Percentiles rank a stretch among this genome's conserved stretches.
Evolutionary conservation across 2,329 filamentous ascomycete genomes (phyloP).

Genomic region (Scolecobasidium constrictum): DNA sequence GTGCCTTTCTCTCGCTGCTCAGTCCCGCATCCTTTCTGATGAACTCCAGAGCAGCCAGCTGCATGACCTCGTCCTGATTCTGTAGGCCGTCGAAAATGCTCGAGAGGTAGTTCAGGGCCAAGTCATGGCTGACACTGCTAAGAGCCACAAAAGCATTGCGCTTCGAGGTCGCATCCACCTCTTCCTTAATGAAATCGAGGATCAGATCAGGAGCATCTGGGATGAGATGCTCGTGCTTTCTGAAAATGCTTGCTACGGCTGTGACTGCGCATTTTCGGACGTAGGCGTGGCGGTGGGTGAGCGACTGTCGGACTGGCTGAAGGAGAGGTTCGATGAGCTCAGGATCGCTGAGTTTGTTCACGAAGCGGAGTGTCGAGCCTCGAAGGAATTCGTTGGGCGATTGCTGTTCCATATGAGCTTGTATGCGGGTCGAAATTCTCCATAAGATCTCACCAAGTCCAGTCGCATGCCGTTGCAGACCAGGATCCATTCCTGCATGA

Average conservation of each 20-base stretch:
- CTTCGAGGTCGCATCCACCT: conserved; percentile 94
- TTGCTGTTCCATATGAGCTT: too few species aligned
- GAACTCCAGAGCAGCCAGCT: conserved; percentile 91
- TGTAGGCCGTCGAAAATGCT: conserved; percentile 86
- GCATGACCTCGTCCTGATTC: conserved; percentile 86
- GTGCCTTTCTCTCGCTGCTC: conserved; percentile 89
- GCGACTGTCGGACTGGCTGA: conserved; percentile 80
- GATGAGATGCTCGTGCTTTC: conserved; percentile 82
- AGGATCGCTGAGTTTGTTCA: conserved; percentile 89
- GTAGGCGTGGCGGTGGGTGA: conserved; percentile 94
- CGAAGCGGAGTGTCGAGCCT: conserved; percentile 94
- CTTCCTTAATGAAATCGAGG: conserved; percentile 75
- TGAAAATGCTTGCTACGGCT: conserved; percentile 83
- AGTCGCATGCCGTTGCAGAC: conserved; percentile 98
- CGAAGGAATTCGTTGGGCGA: conserved; percentile 92
- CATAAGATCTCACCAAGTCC: too few species aligned
- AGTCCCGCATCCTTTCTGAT: conserved; percentile 95
- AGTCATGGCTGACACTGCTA: conserved; percentile 83
- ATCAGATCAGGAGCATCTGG: conserved; percentile 93
- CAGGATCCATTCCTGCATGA: conserved; percentile 99
- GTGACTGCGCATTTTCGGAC: conserved; percentile 98
- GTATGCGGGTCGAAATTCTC: too few species aligned
- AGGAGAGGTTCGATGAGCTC: conserved; percentile 94
- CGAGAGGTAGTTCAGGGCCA: conserved; percentile 78
- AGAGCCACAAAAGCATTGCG: conserved; percentile 93